phyloP scores from a whole-genome alignment of 352 stramenopile genomes.

The Pythium plurisporium region DNA sequence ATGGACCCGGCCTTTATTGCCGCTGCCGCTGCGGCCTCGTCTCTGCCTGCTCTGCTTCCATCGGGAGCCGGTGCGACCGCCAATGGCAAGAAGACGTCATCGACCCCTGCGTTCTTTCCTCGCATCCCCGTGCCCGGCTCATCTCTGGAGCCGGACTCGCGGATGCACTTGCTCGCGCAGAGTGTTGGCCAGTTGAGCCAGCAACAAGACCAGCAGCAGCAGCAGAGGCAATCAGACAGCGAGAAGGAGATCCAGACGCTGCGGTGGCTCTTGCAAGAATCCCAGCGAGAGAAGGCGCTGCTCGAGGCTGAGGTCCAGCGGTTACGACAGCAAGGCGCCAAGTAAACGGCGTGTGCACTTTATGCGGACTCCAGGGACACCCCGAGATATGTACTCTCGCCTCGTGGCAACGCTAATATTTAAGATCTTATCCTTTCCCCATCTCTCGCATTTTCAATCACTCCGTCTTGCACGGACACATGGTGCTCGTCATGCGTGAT shows the following conservation, averaged over 20 bases:
- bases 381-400: too few species aligned
- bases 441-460: too few species aligned
- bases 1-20: constrained; percentile 15
- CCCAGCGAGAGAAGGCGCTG: constrained; percentile 65
- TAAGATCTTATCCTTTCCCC: too few species aligned
- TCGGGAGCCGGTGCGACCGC: constrained; percentile 11
- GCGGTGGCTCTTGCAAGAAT: constrained; percentile 62
- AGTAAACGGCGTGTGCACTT: neutral
- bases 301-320: constrained; percentile 62
- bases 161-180: constrained; percentile 67
- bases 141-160: constrained; percentile 24
- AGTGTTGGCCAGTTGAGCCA: constrained; percentile 58
- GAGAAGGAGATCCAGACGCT: constrained; percentile 65
- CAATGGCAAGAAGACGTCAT: neutral
- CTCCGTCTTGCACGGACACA: too few species aligned
- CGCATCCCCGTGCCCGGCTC: constrained; percentile 26
- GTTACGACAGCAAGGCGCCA: constrained; percentile 42
- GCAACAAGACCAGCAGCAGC: constrained; percentile 31
- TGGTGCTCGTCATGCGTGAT: too few species aligned
- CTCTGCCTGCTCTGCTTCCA: constrained; percentile 52
- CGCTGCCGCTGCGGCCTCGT: constrained; percentile 2
- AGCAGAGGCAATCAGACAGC: constrained; percentile 30
- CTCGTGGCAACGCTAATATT: neutral
- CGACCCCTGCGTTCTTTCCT: constrained; percentile 32
- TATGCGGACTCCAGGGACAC: too few species aligned